Base-by-base conservation (phyloP, 176 grass and related monocot species). In the Oropetium thomaeum region DNA sequence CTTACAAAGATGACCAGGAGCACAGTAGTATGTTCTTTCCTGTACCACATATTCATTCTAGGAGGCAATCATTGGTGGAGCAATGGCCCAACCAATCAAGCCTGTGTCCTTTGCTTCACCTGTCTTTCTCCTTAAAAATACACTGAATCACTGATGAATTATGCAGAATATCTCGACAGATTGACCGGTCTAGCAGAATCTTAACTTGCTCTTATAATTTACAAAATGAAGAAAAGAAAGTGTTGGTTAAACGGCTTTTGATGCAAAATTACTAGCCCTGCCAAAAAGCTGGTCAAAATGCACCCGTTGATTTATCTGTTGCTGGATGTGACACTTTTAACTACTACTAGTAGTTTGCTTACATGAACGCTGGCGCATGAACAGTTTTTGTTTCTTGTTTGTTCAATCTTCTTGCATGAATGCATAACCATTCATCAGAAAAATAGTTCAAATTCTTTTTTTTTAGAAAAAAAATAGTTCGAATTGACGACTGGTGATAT, bases 1-100 rank as follows among this genome's bases (percentile, higher is more conserved):
- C 85, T 82, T 87, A 62, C 33, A 42, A 77, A 72, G 79, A 77
- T 77, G 66, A 73, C 65, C 64, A 71, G 37, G 55, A 82, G 71
- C 58, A 39, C 57, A 58, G 30, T 32, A 65, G n/a, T 79, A 68
- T 79, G n/a, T 53, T 23, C 54, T 76, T 30, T 69, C 59, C 32
- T 62, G 34, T 14, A 25, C 42, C 73, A 41, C 65, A 70, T 39
- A 52, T 83, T 83, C 73, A 51, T 61, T 40, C 25, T 4, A 70
- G 20, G 20, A 61, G 67, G 53, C 74, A 82, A 73, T 78, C 67
- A 87, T 78, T 72, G 79, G 66, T 73, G 74, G 20, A 51, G 41
- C 55, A 35, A 86, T 65, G 58, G 65, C 57, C 70, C 67, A 53
- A 20, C 74, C 67, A 82, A 75, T 66, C 51, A 78, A 48, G 17